Evolutionary conservation across 495 filamentous ascomycete genomes (phyloP), one percentile per base, ranked within the genome.

Genomic region (Xylaria scruposa): DNA sequence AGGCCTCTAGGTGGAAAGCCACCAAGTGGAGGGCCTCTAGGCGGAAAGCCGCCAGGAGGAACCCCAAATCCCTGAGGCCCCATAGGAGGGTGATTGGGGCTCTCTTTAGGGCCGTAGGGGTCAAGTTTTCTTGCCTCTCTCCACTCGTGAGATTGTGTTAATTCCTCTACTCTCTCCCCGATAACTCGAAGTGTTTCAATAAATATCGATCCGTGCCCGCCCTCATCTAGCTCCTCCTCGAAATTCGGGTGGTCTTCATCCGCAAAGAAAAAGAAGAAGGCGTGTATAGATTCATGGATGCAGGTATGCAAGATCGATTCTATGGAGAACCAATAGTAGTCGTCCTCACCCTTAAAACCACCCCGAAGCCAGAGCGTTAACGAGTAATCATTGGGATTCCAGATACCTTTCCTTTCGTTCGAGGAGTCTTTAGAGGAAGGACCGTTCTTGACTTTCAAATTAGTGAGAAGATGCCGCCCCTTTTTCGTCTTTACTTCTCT

Each of bases 401-500:
- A 61, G 0, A n/a, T 21, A 13, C 59, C 59, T n/a, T 40, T 61
- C 1, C n/a, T 9, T 5, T 61, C 59, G 7, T 12, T 1, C 1
- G 7, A 10, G 1, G 3, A 6, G 1, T 24, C 1, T 31, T 13
- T n/a, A 13, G 33, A 24, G 33, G 1, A 12, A 38, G 36, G 7
- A 33, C 3, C 19, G 36, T 61, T 8, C 33, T 40, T 17, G n/a
- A 61, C 19, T 24, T 12, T n/a, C 4, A 61, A 9, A 21, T 33
- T 21, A 0, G 40, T 33, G 0, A 61, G 5, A 40, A 4, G 19
- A 1, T 61, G 58, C 19, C 33, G 19, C 33, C 58, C 58, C 15
- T 3, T 40, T 24, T 61, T 61, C 3, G 58, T 61, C 24, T 61
- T 24, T 7, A 61, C 58, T 61, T 61, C 58, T 12, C 58, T 61